Evolutionary conservation across 164 flowering plant species (phyloP).

Genomic region (Macadamia integrifolia): DNA sequence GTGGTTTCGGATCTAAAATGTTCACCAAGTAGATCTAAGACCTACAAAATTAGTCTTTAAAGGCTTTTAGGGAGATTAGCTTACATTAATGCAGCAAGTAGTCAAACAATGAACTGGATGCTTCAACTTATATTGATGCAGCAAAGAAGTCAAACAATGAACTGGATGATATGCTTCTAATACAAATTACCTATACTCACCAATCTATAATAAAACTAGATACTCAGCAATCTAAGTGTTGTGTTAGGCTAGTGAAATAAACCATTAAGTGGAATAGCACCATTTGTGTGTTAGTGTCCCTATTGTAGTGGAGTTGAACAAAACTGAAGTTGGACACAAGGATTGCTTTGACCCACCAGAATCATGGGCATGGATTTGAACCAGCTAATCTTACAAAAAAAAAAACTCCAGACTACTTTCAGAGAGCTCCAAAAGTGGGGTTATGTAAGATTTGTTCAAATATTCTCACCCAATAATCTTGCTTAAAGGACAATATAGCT

Average conservation of each 20-base stretch:
- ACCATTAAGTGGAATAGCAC: not conserved
- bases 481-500: constrained; percentile 16
- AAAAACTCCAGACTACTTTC: not conserved
- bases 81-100: not conserved
- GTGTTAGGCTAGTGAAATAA: too few species aligned
- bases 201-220: too few species aligned
- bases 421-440: not conserved
- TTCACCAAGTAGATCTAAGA: too few species aligned
- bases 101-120: too few species aligned
- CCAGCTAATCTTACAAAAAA: not conserved
- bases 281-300: not conserved
- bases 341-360: constrained; percentile 3
- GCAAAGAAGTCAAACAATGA: not conserved
- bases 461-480: constrained; percentile 16
- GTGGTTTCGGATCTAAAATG: too few species aligned
- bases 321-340: not conserved
- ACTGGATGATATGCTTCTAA: not conserved
- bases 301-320: not conserved
- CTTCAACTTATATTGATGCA: too few species aligned
- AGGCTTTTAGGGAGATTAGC: too few species aligned
- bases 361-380: not conserved
- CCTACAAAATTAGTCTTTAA: too few species aligned
- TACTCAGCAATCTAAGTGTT: too few species aligned
- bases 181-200: too few species aligned
- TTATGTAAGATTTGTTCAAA: constrained; percentile 9